phyloP scores from a whole-genome alignment of 768 basidiomycete genomes.

The Cyathus striatus region DNA sequence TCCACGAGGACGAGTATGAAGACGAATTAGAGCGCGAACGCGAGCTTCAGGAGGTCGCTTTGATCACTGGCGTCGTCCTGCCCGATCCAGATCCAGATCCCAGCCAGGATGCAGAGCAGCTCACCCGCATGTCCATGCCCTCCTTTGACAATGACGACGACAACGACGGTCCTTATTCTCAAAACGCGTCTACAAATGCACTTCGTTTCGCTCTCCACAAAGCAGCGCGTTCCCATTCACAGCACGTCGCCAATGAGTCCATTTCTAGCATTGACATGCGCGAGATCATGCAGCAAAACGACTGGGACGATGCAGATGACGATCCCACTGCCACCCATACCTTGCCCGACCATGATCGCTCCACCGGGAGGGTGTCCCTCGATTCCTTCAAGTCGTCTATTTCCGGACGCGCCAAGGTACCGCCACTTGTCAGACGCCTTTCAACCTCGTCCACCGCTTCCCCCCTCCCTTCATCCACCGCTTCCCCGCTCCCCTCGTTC shows the following conservation, averaged over 20 bases:
- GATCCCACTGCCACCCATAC: not conserved
- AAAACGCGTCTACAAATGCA: not conserved
- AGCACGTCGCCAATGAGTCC: slow-evolving; percentile 24
- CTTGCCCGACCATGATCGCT: too few species aligned
- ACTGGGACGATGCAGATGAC: slow-evolving; percentile 7
- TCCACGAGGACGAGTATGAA: slow-evolving; percentile 11
- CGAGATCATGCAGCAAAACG: slow-evolving; percentile 18
- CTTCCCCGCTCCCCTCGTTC: too few species aligned
- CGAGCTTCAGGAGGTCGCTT: not conserved
- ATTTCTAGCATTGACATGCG: slow-evolving; percentile 32
- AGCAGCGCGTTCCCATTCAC: too few species aligned
- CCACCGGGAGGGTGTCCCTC: too few species aligned
- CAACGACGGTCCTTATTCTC: slow-evolving; percentile 9
- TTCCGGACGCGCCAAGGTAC: too few species aligned
- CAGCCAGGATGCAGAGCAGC: slow-evolving; percentile 2
- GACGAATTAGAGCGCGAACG: not conserved
- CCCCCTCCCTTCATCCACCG: too few species aligned
- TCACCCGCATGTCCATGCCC: slow-evolving; percentile 12
- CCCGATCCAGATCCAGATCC: too few species aligned
- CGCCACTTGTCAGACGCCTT: too few species aligned
- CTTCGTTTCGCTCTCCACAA: not conserved
- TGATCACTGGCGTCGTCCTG: not conserved
- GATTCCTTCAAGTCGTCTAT: too few species aligned
- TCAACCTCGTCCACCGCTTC: too few species aligned
- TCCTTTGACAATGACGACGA: slow-evolving; percentile 23